These are phyloP conservation scores for Debaryomyces fabryi DNA, from an alignment of 1,139 yeast species.

Conservation along the genomic window DNA sequence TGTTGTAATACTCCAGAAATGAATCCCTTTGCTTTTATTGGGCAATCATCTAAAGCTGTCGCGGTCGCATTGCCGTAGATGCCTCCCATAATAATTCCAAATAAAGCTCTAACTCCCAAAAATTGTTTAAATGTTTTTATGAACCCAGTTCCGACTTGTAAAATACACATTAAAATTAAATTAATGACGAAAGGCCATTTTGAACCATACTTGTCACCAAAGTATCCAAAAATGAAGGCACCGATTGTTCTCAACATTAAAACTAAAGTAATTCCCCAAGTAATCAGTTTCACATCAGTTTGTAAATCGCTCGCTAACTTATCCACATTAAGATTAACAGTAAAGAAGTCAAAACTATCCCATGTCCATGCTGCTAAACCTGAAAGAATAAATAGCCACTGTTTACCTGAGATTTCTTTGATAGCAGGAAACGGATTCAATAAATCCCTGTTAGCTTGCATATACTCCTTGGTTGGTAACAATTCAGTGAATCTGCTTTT, in stretches of 20 bases:
- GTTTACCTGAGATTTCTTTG: constrained; percentile 28
- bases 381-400: constrained; percentile 40
- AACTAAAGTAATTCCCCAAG: constrained; percentile 50
- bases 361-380: constrained; percentile 47
- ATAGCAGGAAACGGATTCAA: constrained; percentile 22
- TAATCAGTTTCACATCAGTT: constrained; percentile 30
- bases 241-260: constrained; percentile 50
- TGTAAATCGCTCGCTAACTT: constrained; percentile 33
- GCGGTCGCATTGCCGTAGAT: constrained; percentile 43
- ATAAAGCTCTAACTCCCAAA: constrained; percentile 43
- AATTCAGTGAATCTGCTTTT: constrained; percentile 9
- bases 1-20: constrained; percentile 45
- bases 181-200: constrained; percentile 42
- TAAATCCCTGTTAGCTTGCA: constrained; percentile 4
- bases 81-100: constrained; percentile 50
- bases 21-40: constrained; percentile 41
- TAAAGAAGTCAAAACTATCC: constrained; percentile 47
- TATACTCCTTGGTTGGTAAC: constrained; percentile 8
- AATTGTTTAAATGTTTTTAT: constrained; percentile 40
- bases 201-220: constrained; percentile 43
- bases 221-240: constrained; percentile 39
- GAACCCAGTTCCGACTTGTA: constrained; percentile 47
- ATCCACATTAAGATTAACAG: constrained; percentile 38
- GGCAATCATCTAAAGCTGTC: constrained; percentile 43
- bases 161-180: constrained; percentile 31